Base-by-base conservation (phyloP, 192 early-diverging fungal species). In the Mortierella antarctica region DNA sequence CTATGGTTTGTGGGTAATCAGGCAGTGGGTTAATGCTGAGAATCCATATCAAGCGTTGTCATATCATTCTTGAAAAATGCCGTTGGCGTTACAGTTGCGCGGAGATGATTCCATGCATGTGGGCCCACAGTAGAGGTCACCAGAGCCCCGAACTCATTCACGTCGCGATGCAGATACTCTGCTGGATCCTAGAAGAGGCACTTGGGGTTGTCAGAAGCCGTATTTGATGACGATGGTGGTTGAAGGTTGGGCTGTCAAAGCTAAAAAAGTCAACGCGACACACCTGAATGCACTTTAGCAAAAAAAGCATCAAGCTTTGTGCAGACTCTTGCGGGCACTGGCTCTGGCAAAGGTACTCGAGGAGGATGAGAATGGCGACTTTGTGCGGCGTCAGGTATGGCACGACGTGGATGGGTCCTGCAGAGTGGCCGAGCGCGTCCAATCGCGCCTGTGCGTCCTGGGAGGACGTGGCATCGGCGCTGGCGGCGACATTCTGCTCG, bases 341-440 rank as follows among this genome's bases (percentile, higher is more conserved):
- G 48, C 31, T 46, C 10, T 62, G 44, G 17, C 76, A 79, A 42
- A 55, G 71, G 64, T 67, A 71, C 41, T 79, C 76, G 13, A 79
- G 53, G 5, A 79, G 47, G 23, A 79, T 71, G 42, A 79, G 69
- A 17, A 79, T 40, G 4, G 76, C 65, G 21, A 79, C 46, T 18
- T 79, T 79, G 58, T 79, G 63, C 20, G 76, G 76, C 2, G 76
- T 71, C 50, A 79, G 52, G 44, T 79, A 79, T 2, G 76, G 55
- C 20, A 79, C 67, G 0, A 71, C 74, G 57, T 76, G 66, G 3
- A 76, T 58, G 8, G 62, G 59, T 41, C 47, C 47, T 48, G 39
- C 11, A 7, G 39, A 45, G 23, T 59, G 12, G 23, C 61, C 17
- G 7, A 14, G 23, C 15, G 31, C 5, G 40, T 70, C 21, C 47